Evolutionary conservation across 1,284 basidiomycete species (phyloP), one percentile per base, ranked within the genome.

Genomic region (Abortiporus biennis): DNA sequence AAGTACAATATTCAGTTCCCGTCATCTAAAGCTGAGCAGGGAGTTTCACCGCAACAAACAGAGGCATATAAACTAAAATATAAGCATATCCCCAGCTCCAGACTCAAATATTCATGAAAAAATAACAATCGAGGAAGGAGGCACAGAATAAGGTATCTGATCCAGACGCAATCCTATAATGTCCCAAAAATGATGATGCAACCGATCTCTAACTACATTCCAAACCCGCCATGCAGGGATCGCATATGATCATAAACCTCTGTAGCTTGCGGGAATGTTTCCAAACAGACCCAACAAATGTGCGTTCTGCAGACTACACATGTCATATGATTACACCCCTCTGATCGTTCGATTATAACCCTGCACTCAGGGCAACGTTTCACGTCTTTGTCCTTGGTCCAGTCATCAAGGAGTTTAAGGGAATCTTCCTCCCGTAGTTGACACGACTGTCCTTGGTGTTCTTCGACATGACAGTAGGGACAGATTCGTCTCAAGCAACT

Each of bases 311-410:
- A 88, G 22, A 71, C 68, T 0, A 68, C 68, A 58, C 85, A 88
- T 22, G 72, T 78, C 70, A 88, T 78, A 55, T 88, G 85, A 59
- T 87, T 81, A 59, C 85, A 88, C 0, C 85, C 85, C 47, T 79
- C 81, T 23, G 63, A 65, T 33, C 78, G 74, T 59, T 87, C 82
- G 51, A 88, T 87, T 4, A 69, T 67, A 2, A 71, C 69, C 43
- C 72, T 72, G 64, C 85, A 88, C 0, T 69, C 69, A 1, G 85
- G 85, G 56, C 83, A 89, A 21, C 67, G 64, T 66, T 85, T 85
- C 46, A 85, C 80, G 49, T 78, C 74, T 52, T 80, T 68, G 22
- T 58, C 56, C 47, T 57, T 58, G 46, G 71, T 67, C 84, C 81
- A 87, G 42, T 72, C 68, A 45, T 71, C 64, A 65, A 84, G 59